Base-by-base conservation (phyloP, 176 grass and related monocot genomes). In the Canna indica region DNA sequence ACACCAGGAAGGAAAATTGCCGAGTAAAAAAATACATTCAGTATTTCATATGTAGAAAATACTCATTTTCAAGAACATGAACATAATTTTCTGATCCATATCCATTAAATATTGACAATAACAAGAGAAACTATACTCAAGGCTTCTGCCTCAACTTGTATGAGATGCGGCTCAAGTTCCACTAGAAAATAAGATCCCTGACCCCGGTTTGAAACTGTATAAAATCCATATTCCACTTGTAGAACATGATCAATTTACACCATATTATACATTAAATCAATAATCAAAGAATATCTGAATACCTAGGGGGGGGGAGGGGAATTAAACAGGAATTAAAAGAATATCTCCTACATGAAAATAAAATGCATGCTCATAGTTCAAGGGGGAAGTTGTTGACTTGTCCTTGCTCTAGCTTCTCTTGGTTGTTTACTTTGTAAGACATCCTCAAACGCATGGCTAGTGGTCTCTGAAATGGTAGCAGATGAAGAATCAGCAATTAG, bases 361-460 rank as follows among this genome's bases (percentile, higher is more conserved):
- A 33, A 14, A 30, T 41, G 3, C 5, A 41, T 24, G n/a, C 18
- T 67, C 33, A 97, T 80, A 97, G 80, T 41, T 86, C 86, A 62
- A 81, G 30, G 57, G 94, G 94, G 48, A 97, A 92, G 65, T 97
- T 92, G 77, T 59, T 92, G 79, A 97, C 77, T 73, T 97, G 94
- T 69, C 94, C 94, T 90, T 92, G 89, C 31, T 97, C 94, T 75
- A 90, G 76, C 73, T 81, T 90, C 26, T 90, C 94, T 77, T 90
- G 76, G 13, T 85, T 75, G 35, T 97, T 92, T 58, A 92, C 80
- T 83, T 92, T 97, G 78, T 97, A 97, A 34, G 88, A 83, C 6
- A 97, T 80, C 59, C 88, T 85, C 69, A 90, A 70, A 14, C 94
- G 82, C 94, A 97, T 92, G 0, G 82, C 84, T 53, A 97, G 72